Evolutionary conservation across 345 rosid species (phyloP).

Genomic region (Hevea brasiliensis): DNA sequence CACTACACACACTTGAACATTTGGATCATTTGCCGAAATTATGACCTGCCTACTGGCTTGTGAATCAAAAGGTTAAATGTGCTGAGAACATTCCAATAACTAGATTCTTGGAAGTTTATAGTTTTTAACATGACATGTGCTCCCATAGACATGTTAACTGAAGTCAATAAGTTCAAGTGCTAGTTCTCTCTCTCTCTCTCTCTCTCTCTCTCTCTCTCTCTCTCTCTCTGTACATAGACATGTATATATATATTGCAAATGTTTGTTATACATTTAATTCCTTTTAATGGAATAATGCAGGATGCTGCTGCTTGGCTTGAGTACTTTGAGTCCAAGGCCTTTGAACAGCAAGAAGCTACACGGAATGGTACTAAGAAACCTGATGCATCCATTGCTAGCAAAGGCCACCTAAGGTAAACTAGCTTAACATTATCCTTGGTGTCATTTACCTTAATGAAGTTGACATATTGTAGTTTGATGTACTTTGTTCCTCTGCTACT

Average conservation of each 20-base stretch:
- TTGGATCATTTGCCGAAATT: not conserved
- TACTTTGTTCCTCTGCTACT: not conserved
- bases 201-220: not conserved
- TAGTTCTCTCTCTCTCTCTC: not conserved
- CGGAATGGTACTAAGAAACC: constrained; percentile 95
- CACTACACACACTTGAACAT: not conserved
- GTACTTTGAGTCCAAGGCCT: constrained; percentile 95
- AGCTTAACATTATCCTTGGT: not conserved
- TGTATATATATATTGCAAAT: too few species aligned
- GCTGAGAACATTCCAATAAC: not conserved
- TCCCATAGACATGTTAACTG: not conserved
- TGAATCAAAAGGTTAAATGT: not conserved
- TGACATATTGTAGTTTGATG: constrained; percentile 2
- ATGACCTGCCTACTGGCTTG: not conserved
- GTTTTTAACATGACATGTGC: not conserved
- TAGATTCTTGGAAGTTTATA: not conserved
- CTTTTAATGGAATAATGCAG: constrained; percentile 46
- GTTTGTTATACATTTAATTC: not conserved
- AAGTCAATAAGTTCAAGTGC: constrained; percentile 9
- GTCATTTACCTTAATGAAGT: constrained; percentile 1
- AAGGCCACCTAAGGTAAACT: constrained; percentile 92
- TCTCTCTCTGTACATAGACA: not conserved
- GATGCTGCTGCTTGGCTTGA: constrained; percentile 99
- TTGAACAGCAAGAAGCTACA: constrained; percentile 98
- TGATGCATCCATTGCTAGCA: constrained; percentile 98